A percentile compares a stretch with the other conserved stretches of the same genome.
These are phyloP conservation scores for Cavenderia fasciculata DNA, from an alignment of 78 protist species.

Conservation along the genomic window DNA sequence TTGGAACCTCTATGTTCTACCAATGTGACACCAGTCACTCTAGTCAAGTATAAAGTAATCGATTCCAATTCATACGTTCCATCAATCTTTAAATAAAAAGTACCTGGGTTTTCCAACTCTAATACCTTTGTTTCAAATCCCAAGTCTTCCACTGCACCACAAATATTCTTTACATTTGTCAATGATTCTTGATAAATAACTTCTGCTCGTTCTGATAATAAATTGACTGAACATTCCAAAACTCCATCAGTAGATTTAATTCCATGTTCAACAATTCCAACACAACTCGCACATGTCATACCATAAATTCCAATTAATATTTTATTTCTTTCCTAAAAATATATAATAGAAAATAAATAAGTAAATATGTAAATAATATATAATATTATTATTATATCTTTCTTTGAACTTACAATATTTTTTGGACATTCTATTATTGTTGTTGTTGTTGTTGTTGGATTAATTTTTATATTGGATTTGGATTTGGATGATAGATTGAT, in stretches of 20 bases:
- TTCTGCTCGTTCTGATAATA: constrained; percentile 69
- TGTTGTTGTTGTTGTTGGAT: too few species aligned
- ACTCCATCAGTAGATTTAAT: constrained; percentile 48
- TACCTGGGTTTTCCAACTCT: constrained; percentile 23
- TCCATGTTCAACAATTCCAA: constrained; percentile 69
- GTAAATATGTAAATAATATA: too few species aligned
- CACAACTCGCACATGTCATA: constrained; percentile 82
- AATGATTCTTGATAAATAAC: constrained; percentile 13
- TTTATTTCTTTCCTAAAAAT: too few species aligned
- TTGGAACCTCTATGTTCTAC: neutral
- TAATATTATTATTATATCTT: too few species aligned
- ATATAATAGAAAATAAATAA: too few species aligned
- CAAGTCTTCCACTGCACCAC: constrained; percentile 8
- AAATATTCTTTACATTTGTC: constrained; percentile 12
- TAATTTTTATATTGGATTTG: too few species aligned
- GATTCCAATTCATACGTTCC: neutral
- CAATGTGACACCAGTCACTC: neutral
- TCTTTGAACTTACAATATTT: too few species aligned
- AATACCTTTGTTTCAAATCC: constrained; percentile 62
- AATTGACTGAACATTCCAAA: constrained; percentile 36
- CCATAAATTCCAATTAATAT: constrained; percentile 65
- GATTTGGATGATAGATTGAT: too few species aligned
- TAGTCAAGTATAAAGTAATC: too few species aligned
- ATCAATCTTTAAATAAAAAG: constrained; percentile 34
- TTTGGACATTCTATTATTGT: too few species aligned